Evolutionary conservation across 192 early-diverging fungal species (phyloP).

Genomic region (Backusella westeae): DNA sequence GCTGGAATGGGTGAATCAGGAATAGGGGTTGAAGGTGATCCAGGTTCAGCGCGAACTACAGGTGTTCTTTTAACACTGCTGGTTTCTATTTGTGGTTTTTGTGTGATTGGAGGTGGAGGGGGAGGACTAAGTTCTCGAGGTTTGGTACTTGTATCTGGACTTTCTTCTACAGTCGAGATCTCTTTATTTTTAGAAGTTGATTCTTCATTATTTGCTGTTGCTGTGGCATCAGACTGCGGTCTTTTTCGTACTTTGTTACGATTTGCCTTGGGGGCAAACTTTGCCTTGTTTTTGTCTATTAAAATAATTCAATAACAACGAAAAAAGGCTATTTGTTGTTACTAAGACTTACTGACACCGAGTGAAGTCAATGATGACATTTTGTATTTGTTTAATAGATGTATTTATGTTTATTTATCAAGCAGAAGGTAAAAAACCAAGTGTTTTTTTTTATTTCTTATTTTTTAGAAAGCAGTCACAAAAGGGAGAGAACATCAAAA

Average conservation of each 20-base stretch:
- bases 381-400: not conserved
- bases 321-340: not conserved
- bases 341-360: constrained; percentile 1
- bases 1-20: not conserved
- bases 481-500: not conserved
- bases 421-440: not conserved
- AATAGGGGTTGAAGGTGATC: not conserved
- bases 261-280: constrained; percentile 6
- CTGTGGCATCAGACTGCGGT: not conserved
- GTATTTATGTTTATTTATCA: not conserved
- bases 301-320: not conserved
- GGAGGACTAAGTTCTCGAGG: not conserved
- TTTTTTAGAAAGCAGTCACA: not conserved
- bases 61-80: not conserved
- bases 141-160: not conserved
- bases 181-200: not conserved
- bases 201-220: not conserved
- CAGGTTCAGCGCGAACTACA: not conserved
- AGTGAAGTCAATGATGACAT: constrained; percentile 15
- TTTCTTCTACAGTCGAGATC: not conserved
- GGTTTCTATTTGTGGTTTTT: not conserved
- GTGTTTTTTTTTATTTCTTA: not conserved
- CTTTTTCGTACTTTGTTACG: not conserved
- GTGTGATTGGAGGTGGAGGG: constrained; percentile 2
- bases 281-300: constrained; percentile 9